Percentiles rank a stretch among this genome's conserved stretches.
These are phyloP conservation scores for Mycena belliarum DNA, from an alignment of 768 basidiomycete species.

Conservation along the genomic window DNA sequence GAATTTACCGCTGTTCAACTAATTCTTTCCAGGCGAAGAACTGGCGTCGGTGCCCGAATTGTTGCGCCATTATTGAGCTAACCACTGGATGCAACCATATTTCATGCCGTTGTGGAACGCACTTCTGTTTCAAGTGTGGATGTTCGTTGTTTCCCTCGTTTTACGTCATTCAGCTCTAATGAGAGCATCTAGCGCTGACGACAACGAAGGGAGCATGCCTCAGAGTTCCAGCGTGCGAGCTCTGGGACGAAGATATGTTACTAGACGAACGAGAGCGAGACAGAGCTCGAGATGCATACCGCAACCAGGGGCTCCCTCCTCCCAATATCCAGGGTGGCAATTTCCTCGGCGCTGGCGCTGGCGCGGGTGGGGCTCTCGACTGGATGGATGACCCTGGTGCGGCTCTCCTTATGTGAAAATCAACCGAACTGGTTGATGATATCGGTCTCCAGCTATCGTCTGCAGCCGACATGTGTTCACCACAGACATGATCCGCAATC, in stretches of 20 bases:
- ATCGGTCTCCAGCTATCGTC: conserved; percentile 2
- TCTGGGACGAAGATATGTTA: conserved; percentile 41
- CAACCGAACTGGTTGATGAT: neutral
- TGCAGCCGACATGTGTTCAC: conserved; percentile 26
- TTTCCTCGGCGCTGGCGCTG: neutral
- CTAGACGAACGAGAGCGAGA: conserved; percentile 33
- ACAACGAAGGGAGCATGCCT: conserved; percentile 29
- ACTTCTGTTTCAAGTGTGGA: conserved; percentile 46
- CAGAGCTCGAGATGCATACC: conserved; percentile 18
- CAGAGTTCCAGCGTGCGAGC: conserved; percentile 33
- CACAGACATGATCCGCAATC: conserved; percentile 24
- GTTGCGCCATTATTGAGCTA: conserved; percentile 27
- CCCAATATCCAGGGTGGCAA: no score
- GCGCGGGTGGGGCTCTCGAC: conserved; percentile 9
- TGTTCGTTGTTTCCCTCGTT: conserved; percentile 26
- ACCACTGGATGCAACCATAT: neutral
- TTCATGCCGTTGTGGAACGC: conserved; percentile 32
- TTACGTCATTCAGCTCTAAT: neutral
- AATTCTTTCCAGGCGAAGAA: conserved; percentile 31
- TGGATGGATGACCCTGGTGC: conserved; percentile 28
- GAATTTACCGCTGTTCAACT: neutral
- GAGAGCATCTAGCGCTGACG: conserved; percentile 16
- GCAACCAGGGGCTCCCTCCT: no score
- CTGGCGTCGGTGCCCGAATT: conserved; percentile 41
- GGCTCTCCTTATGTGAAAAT: neutral